Base-by-base conservation (phyloP, 2,329 filamentous ascomycete species). In the Xylaria sp. region DNA sequence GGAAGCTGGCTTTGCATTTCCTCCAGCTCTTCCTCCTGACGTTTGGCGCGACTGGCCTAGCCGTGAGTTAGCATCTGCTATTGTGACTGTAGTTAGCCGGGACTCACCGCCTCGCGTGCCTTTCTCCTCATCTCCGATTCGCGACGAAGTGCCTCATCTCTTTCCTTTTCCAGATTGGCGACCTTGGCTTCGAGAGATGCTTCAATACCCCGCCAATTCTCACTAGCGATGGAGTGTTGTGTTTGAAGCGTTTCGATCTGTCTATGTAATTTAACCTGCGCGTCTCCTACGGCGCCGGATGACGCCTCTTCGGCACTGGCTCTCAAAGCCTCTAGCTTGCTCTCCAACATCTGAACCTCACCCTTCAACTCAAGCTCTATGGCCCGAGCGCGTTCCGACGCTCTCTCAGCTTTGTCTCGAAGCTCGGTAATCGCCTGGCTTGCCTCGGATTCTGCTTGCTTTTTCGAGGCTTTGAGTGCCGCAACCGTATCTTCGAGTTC, bases 121-220 rank as follows among this genome's bases (percentile, higher is more conserved):
- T 97, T 98, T 79, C 92, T 93, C 73, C 96, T 88, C 81, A 97
- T 89, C 48, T 98, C 96, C 5, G 89, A 91, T 81, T 99, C 96
- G 67, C 93, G 90, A 73, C 90, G 90, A 59, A 90, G 86, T 9
- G 93, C 89, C 76, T 99, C 96, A 77, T 98, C 94, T 65, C 93
- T 89, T 80, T 99, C 97, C 78, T 92, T 96, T 79, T 99, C 96
- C 10, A 98, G 84, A 59, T 85, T 91, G 3, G 90, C 87, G 12
- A 96, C 87, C 66, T 94, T 89, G 25, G 93, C 89, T 60, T 95
- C 87, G 39, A 99, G 82, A 2, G 93, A 97, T 10, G 92, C 89
- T 80, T 99, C 95, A 70, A 99, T 97, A 0, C 94, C 93, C 78
- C 98, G 94, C 96, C 97, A 99, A 76, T 99, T 99, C 77, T 97